These are phyloP conservation scores for Coleophoma crateriformis DNA, from an alignment of 2,329 filamentous ascomycete genomes.

Conservation along the genomic window DNA sequence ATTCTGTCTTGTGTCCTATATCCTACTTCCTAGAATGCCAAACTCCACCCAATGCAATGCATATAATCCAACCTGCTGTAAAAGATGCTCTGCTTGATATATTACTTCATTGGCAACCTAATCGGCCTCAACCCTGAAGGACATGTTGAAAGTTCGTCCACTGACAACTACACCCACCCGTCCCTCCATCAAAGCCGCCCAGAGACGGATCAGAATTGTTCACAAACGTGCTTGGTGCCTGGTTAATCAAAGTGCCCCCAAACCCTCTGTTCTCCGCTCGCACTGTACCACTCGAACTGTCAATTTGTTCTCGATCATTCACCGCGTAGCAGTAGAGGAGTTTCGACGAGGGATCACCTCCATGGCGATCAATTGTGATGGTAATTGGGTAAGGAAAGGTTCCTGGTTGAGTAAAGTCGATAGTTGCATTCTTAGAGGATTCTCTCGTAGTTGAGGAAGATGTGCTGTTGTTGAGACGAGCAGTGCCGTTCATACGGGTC, in stretches of 20 bases:
- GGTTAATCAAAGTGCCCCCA: slow-evolving; percentile 49
- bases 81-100: not conserved
- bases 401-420: slow-evolving; percentile 36
- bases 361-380: slow-evolving; percentile 56
- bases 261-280: slow-evolving; percentile 44
- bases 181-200: slow-evolving; percentile 59
- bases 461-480: slow-evolving; percentile 32
- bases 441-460: not conserved
- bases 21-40: not conserved
- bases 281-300: slow-evolving; percentile 35
- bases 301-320: slow-evolving; percentile 38
- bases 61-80: not conserved
- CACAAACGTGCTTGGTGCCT: slow-evolving; percentile 28
- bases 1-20: not conserved
- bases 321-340: slow-evolving; percentile 49
- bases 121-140: not conserved
- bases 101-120: not conserved
- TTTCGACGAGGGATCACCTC: slow-evolving; percentile 47
- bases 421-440: slow-evolving; percentile 18
- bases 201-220: slow-evolving; percentile 36
- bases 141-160: slow-evolving; percentile 44
- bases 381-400: slow-evolving; percentile 61
- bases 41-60: not conserved
- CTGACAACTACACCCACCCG: slow-evolving; percentile 55
- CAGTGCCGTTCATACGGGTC: slow-evolving; percentile 45